These are phyloP conservation scores for Amylostereum areolatum DNA, from an alignment of 1,284 basidiomycete genomes.

Conservation along the genomic window DNA sequence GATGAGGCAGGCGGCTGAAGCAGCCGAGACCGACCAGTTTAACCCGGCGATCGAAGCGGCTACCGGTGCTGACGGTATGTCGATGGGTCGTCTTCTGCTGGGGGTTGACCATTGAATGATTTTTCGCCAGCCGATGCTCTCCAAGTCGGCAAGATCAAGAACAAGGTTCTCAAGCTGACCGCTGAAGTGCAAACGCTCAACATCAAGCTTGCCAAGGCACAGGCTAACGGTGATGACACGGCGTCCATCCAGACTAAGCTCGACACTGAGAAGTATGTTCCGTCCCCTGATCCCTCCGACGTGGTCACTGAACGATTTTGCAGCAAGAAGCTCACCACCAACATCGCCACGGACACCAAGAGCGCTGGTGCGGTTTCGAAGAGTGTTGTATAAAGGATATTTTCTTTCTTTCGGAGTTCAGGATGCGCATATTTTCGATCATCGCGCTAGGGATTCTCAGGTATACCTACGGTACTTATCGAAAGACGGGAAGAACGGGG, in stretches of 20 bases:
- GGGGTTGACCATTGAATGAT: background rate
- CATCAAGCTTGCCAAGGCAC: slow-evolving; percentile 35
- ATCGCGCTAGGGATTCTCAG: no score
- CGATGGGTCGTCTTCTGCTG: no score
- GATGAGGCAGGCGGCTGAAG: slow-evolving; percentile 40
- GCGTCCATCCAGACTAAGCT: slow-evolving; percentile 22
- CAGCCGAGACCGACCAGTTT: slow-evolving; percentile 37
- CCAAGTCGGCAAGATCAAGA: slow-evolving; percentile 42
- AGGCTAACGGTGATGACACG: slow-evolving; percentile 30
- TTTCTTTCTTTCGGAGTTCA: no score
- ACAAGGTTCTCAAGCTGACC: slow-evolving; percentile 47
- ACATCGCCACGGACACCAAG: slow-evolving; percentile 29
- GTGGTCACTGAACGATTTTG: background rate
- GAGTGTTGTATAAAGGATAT: slow-evolving; percentile 17
- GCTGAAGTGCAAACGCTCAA: slow-evolving; percentile 33
- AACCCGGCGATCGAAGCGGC: slow-evolving; percentile 38
- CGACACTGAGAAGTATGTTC: slow-evolving; percentile 24
- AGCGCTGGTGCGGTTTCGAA: slow-evolving; percentile 28
- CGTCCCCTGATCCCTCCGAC: background rate
- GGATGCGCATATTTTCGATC: no score
- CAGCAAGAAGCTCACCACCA: slow-evolving; percentile 29
- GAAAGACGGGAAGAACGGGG: no score
- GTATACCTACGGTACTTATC: no score
- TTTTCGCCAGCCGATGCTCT: slow-evolving; percentile 27
- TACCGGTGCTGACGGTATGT: slow-evolving; percentile 26